Conservation (phyloP, 257 asterid species). For the Ligustrum vulgare region DNA sequence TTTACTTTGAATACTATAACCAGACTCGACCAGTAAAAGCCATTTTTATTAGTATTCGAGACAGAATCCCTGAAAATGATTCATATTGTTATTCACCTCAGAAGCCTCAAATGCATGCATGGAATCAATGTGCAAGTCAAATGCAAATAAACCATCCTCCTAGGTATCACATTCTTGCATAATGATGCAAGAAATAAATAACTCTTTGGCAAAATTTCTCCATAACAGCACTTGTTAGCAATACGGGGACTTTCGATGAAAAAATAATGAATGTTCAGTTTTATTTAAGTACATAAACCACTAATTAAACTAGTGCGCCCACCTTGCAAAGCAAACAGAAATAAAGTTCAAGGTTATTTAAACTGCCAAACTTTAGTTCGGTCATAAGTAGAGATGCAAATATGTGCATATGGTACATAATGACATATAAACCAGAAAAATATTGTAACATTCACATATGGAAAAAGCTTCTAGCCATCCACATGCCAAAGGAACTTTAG, state of each 20-base stretch:
- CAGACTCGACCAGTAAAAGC: no score
- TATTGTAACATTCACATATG: no score
- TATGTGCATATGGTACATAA: no score
- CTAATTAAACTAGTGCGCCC: neutral
- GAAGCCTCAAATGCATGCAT: neutral
- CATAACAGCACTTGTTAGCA: neutral
- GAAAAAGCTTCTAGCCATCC: no score
- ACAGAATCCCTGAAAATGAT: no score
- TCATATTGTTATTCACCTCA: no score
- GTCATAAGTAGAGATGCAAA: neutral
- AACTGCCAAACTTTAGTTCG: neutral
- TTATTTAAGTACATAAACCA: no score
- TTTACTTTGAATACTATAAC: neutral
- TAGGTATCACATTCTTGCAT: slow-evolving; percentile 48
- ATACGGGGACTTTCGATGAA: neutral
- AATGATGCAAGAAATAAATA: neutral
- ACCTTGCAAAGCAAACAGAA: neutral
- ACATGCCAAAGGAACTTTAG: no score
- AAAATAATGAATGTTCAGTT: no score
- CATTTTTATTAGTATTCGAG: no score
- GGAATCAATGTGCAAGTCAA: slow-evolving; percentile 52
- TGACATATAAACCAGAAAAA: no score
- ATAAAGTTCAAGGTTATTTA: neutral
- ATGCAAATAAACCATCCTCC: slow-evolving; percentile 51
- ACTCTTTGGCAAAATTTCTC: neutral